phyloP scores from a whole-genome alignment of 1,284 basidiomycete genomes.

The Leccinum solheimii region DNA sequence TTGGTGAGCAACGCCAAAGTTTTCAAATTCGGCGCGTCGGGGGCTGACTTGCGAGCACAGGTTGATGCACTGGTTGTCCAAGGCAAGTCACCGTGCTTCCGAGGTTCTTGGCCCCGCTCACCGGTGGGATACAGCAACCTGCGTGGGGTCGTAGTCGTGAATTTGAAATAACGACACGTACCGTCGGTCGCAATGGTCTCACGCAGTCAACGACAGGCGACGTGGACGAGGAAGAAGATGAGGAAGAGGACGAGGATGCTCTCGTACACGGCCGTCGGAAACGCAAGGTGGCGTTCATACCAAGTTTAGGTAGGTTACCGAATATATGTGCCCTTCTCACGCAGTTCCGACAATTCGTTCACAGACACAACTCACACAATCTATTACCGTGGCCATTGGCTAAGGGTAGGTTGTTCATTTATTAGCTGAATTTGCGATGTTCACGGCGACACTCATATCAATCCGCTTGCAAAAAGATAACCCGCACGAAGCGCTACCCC shows the following conservation, averaged over 20 bases:
- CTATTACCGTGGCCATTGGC: conserved; percentile 83
- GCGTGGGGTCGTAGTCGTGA: conserved; percentile 81
- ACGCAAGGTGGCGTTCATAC: conserved; percentile 75
- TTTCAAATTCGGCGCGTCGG: conserved; percentile 8
- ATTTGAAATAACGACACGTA: conserved; percentile 82
- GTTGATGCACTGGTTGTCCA: conserved; percentile 84
- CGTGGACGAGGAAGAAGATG: conserved; percentile 74
- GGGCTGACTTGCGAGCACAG: conserved; percentile 38
- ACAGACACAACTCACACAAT: conserved; percentile 83
- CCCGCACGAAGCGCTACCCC: conserved; percentile 71
- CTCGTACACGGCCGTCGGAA: conserved; percentile 68
- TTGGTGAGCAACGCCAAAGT: conserved; percentile 46
- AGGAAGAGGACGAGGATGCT: conserved; percentile 48
- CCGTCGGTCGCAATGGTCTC: conserved; percentile 59
- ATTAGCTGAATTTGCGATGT: conserved; percentile 8
- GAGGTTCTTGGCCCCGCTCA: not conserved
- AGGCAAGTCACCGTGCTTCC: conserved; percentile 43
- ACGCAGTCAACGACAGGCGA: conserved; percentile 70
- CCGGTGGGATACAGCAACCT: conserved; percentile 58
- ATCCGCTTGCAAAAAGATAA: conserved; percentile 55
- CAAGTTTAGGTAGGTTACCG: conserved; percentile 60
- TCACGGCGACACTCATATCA: conserved; percentile 29
- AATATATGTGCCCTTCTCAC: conserved; percentile 22
- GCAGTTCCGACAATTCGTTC: conserved; percentile 18
- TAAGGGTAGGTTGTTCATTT: conserved; percentile 54